phyloP scores from a whole-genome alignment of 1,284 basidiomycete genomes.

The Gymnopus androsaceus region DNA sequence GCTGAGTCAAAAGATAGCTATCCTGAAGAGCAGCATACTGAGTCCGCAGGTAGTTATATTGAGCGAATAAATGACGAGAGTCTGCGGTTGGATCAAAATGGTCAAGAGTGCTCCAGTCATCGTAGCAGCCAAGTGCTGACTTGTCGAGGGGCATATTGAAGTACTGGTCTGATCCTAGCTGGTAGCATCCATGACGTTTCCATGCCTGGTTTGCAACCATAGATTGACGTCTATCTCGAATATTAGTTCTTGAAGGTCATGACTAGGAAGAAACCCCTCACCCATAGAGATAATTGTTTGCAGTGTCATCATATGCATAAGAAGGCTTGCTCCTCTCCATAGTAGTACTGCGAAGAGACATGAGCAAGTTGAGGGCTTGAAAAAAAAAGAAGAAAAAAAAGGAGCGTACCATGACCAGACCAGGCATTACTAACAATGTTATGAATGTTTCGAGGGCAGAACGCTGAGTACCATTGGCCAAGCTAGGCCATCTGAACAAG shows the following conservation, averaged over 20 bases:
- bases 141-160: constrained; percentile 86
- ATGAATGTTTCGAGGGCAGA: constrained; percentile 79
- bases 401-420: constrained; percentile 69
- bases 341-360: constrained; percentile 59
- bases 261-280: constrained; percentile 34
- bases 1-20: constrained; percentile 77
- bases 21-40: constrained; percentile 79
- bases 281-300: constrained; percentile 87
- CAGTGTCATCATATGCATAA: constrained; percentile 83
- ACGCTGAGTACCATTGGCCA: constrained; percentile 80
- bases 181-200: constrained; percentile 91
- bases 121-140: constrained; percentile 76
- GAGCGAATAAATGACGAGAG: constrained; percentile 70
- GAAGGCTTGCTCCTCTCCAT: constrained; percentile 88
- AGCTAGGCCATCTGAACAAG: constrained; percentile 87
- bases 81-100: constrained; percentile 90
- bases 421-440: constrained; percentile 81
- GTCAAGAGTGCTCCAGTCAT: constrained; percentile 87
- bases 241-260: constrained; percentile 7
- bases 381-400: too few relatives aligned
- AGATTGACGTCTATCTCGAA: constrained; percentile 75
- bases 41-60: constrained; percentile 70
- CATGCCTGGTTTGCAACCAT: constrained; percentile 85
- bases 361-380: not conserved
- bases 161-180: constrained; percentile 85